Evolutionary conservation across 192 early-diverging fungal species (phyloP), one percentile per base, ranked within the genome.

Genomic region (Radiomyces spectabilis): DNA sequence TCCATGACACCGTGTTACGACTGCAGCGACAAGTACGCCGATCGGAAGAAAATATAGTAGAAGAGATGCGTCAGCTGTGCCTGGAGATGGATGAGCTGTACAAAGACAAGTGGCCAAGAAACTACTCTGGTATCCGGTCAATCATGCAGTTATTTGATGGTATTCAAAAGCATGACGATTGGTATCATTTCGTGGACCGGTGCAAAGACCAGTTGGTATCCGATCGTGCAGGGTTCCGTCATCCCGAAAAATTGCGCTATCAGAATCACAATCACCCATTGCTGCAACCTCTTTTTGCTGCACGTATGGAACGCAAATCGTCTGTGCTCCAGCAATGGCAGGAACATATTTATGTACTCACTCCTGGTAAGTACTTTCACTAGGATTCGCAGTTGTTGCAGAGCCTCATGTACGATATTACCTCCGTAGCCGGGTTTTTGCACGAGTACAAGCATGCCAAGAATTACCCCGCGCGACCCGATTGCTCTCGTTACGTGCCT

Each of bases 321-420:
- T 45, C 39, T 1, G 21, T 62, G 6, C 13, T 62, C 7, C 52
- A 62, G 5, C 26, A 54, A 10, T 62, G 60, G 60, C 51, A 55
- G 1, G 60, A 62, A 19, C 25, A 62, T 44, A 53, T 62, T 38
- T 62, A 62, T 46, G 60, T 62, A 0, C 5, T 62, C 8, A 62
- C 60, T 29, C 51, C 51, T 5, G 46, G 46, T 48, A 48, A 48
- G 16, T 15, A 39, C 13, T 16, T 16, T 15, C 13, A 39, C 13
- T 15, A 39, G 16, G 16, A 39, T 39, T 44, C n/a, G n/a, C n/a
- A 44, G 42, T 22, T 26, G 7, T 44, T 26, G 8, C n/a, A 12
- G 8, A 9, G 5, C n/a, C n/a, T 26, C 10, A 12, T 42, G 8
- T 42, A 9, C 7, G n/a, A 9, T 19, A 21, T 13, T 21, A 5